Evolutionary conservation across 1,139 yeast genomes (phyloP), one percentile per base, ranked within the genome.

Genomic region (Candida tunisiensis): DNA sequence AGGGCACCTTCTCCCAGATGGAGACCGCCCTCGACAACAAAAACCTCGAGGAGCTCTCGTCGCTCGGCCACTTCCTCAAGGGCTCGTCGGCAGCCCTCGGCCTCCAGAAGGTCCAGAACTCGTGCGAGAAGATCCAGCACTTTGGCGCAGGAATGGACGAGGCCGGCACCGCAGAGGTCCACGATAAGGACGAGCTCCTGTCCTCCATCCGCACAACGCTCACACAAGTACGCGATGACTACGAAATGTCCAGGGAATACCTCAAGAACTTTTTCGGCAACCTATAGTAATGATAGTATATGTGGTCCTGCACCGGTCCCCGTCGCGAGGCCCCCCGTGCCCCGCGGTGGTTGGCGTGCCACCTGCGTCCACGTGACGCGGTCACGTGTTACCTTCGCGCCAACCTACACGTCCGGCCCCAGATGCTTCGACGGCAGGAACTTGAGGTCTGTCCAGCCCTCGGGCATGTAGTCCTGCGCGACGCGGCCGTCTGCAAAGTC

Each of bases 1-100:
- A 65, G 37, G 75, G 71, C 15, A 85, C 94, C 0, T 78, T 85
- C 43, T 57, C 54, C 25, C 71, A 78, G 38, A 77, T 88, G 51
- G 75, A 75, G 35, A 52, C 53, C 10, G 69, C 72, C 24, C 49
- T 82, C 31, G 41, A 36, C 32, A 35, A 44, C 36, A 47, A 46
- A 10, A 63, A 75, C 43, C 62, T 85, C 34, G 64, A 57, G 21
- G 62, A 69, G 34, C 57, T 88, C 34, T 75, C 88, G 15, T 61
- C 71, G 12, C 57, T 79, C 37, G 98, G 98, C 15, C 98, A 88
- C 49, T 88, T 80, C 49, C 60, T 88, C 35, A 91, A 91, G 50
- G 98, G 98, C 25, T 75, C 92, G 8, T 92, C 96, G 1, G 94
- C 96, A 3, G 91, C 95, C 1, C 59, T 91, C 34, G 98, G 98